A percentile compares a stretch with the other conserved stretches of the same genome.
Conservation (phyloP, 2,329 filamentous ascomycete genomes). For the Fusarium secorum region DNA sequence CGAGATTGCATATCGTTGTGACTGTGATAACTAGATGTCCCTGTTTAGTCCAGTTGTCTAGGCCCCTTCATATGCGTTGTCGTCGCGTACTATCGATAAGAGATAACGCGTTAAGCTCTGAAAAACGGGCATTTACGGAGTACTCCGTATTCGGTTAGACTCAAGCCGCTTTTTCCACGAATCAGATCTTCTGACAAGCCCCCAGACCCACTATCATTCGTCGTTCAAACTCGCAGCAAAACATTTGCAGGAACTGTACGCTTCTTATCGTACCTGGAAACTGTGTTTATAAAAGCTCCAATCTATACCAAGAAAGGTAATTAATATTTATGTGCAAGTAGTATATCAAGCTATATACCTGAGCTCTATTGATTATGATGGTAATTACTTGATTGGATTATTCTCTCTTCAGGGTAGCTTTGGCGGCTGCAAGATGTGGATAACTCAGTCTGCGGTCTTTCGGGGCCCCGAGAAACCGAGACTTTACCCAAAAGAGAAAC, state of each 20-base stretch:
- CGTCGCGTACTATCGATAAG: not conserved
- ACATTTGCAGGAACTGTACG: no score
- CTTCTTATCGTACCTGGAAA: fast-evolving
- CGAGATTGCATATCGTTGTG: not conserved
- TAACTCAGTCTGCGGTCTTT: not conserved
- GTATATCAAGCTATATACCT: no score
- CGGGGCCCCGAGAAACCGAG: constrained; percentile 1
- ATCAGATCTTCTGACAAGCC: fast-evolving
- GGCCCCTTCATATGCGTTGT: no score
- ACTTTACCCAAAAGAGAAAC: not conserved
- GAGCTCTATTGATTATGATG: fast-evolving
- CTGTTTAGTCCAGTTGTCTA: no score
- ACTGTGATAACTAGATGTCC: not conserved
- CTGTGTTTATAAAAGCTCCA: fast-evolving
- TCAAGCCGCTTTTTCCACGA: fast-evolving
- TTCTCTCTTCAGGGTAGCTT: not conserved
- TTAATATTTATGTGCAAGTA: fast-evolving
- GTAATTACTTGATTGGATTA: not conserved
- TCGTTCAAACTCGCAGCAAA: fast-evolving
- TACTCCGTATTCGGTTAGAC: fast-evolving
- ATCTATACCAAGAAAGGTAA: fast-evolving
- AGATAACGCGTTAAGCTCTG: fast-evolving
- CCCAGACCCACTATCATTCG: fast-evolving
- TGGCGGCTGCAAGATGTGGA: not conserved
- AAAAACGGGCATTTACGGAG: no score